These are phyloP conservation scores for Capsicum baccatum DNA, from an alignment of 257 asterid species.

Conservation along the genomic window DNA sequence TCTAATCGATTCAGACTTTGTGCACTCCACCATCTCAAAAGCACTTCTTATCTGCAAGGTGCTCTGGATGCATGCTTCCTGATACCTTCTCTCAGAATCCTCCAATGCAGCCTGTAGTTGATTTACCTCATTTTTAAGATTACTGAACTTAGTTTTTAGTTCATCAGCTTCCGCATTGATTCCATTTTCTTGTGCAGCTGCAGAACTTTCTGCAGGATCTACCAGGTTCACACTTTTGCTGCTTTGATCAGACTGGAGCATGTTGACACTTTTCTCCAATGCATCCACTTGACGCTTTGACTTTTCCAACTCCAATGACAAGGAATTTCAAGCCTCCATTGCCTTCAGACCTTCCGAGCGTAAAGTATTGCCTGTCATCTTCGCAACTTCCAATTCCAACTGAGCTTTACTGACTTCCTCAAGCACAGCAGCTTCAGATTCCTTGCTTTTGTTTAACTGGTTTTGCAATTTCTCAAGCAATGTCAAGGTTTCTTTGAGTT, in stretches of 20 bases:
- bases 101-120: conserved; percentile 60
- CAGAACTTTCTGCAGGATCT: conserved; percentile 29
- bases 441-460: conserved; percentile 63
- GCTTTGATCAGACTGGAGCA: conserved; percentile 50
- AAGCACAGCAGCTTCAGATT: conserved; percentile 59
- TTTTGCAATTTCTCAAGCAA: conserved; percentile 60
- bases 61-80: conserved; percentile 62
- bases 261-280: conserved; percentile 59
- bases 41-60: conserved; percentile 70
- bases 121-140: conserved; percentile 49
- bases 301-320: conserved; percentile 63
- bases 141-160: conserved; percentile 41
- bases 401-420: conserved; percentile 60
- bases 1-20: conserved; percentile 48
- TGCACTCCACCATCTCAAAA: conserved; percentile 59
- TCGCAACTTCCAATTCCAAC: conserved; percentile 61
- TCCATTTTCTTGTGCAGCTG: conserved; percentile 31
- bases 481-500: conserved; percentile 62
- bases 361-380: conserved; percentile 52
- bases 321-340: conserved; percentile 49
- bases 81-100: conserved; percentile 70
- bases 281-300: conserved; percentile 49
- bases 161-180: conserved; percentile 34
- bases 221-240: conserved; percentile 30
- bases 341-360: conserved; percentile 48